Percentiles rank a stretch among this genome's conserved stretches.
phyloP scores from a whole-genome alignment of 2,329 filamentous ascomycete genomes.

The Calonectria henricotiae region DNA sequence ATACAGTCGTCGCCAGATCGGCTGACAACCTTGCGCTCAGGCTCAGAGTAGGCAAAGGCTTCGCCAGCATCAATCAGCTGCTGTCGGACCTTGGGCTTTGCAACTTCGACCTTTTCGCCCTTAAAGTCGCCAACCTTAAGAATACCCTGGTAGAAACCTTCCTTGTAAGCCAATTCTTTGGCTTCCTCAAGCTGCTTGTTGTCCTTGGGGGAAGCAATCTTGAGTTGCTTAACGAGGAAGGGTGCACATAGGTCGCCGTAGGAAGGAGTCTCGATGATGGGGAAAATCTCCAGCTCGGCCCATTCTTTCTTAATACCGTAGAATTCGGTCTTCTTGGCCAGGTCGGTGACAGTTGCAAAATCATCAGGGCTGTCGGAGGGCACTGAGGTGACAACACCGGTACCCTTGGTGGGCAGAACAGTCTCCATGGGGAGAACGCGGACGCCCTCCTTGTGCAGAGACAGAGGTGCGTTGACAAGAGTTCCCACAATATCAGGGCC shows the following conservation, averaged over 20 bases:
- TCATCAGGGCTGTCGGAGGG: conserved; percentile 96
- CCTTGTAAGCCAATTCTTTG: conserved; percentile 97
- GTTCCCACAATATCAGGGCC: conserved; percentile 90
- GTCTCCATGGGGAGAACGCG: conserved; percentile 96
- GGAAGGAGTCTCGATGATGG: conserved; percentile 90
- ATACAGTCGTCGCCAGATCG: conserved; percentile 95
- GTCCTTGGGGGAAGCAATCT: conserved; percentile 98
- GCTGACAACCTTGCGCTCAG: conserved; percentile 90
- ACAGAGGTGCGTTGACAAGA: conserved; percentile 91
- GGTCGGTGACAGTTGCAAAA: conserved; percentile 88
- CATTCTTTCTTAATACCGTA: conserved; percentile 98
- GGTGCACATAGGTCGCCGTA: conserved; percentile 91
- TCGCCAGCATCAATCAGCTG: conserved; percentile 83
- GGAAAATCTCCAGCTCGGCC: conserved; percentile 90
- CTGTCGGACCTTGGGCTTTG: conserved; percentile 88
- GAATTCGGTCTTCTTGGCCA: conserved; percentile 95
- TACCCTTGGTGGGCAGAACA: conserved; percentile 93
- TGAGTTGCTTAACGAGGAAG: conserved; percentile 89
- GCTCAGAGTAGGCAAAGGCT: conserved; percentile 95
- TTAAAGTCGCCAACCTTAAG: conserved; percentile 92
- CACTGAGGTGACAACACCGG: conserved; percentile 95
- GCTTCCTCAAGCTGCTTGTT: conserved; percentile 89
- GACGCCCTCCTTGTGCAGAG: conserved; percentile 86
- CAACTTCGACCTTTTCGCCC: conserved; percentile 88
- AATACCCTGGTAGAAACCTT: conserved; percentile 95